Conservation (phyloP, 106 monocot species). For the Cymbidium sinense region DNA sequence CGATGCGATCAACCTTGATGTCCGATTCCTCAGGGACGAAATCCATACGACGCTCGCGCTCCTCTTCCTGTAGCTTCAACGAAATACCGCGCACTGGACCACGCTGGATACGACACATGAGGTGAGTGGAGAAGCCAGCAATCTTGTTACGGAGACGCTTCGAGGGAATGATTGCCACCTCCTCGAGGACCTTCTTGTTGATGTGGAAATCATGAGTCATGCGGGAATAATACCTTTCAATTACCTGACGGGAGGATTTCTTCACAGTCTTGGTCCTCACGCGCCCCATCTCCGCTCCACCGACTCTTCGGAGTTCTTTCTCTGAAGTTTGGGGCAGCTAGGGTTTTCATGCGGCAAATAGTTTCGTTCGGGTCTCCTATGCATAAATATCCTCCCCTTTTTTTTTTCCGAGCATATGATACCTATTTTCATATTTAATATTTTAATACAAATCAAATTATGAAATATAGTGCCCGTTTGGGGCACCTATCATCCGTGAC, state of each 20-base stretch:
- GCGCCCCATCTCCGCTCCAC: slow-evolving; percentile 12
- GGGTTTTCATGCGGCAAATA: no score
- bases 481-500: no score
- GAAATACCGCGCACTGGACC: slow-evolving; percentile 26
- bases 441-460: no score
- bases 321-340: no score
- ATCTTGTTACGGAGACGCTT: slow-evolving; percentile 34
- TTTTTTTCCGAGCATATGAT: no score
- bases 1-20: slow-evolving; percentile 21
- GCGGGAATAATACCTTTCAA: slow-evolving; percentile 24
- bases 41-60: slow-evolving; percentile 25
- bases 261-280: slow-evolving; percentile 29
- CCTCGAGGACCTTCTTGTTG: slow-evolving; percentile 26
- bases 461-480: no score
- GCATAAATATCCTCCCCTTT: no score
- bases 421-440: no score
- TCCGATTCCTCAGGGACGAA: slow-evolving; percentile 22
- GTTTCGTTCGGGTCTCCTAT: no score
- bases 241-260: slow-evolving; percentile 24
- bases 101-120: slow-evolving; percentile 26
- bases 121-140: slow-evolving; percentile 27
- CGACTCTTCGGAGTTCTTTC: no score
- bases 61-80: slow-evolving; percentile 30
- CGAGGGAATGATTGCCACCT: slow-evolving; percentile 28
- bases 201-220: slow-evolving; percentile 32